These are phyloP conservation scores for Athelia psychrophila DNA, from an alignment of 1,284 basidiomycete species.

Conservation along the genomic window DNA sequence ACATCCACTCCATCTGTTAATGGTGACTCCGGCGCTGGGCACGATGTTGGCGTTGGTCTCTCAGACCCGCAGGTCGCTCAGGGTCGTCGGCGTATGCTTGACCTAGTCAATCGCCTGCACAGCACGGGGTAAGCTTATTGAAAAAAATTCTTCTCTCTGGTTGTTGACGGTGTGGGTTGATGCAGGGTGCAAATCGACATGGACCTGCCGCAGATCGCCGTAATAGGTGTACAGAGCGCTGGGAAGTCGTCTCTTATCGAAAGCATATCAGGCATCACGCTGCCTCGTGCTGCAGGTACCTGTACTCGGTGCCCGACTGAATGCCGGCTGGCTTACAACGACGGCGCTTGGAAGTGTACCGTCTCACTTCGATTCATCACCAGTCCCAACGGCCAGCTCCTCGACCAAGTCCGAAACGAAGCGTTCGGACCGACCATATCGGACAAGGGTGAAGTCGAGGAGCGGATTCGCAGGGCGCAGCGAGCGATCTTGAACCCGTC, in stretches of 20 bases:
- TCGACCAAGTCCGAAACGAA: slow-evolving; percentile 37
- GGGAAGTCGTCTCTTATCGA: slow-evolving; percentile 78
- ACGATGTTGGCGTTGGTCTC: slow-evolving; percentile 35
- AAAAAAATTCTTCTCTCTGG: not conserved
- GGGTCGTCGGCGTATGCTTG: slow-evolving; percentile 41
- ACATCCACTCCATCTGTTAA: not conserved
- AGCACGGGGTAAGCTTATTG: slow-evolving; percentile 45
- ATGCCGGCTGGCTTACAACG: slow-evolving; percentile 50
- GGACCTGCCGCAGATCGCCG: slow-evolving; percentile 67
- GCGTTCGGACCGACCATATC: slow-evolving; percentile 53
- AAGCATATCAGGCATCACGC: slow-evolving; percentile 65
- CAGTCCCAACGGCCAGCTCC: slow-evolving; percentile 39
- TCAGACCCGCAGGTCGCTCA: slow-evolving; percentile 36
- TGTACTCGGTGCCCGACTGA: slow-evolving; percentile 79
- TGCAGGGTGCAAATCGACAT: slow-evolving; percentile 60
- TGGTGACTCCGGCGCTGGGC: not conserved
- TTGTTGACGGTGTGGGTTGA: slow-evolving; percentile 1
- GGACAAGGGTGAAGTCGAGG: slow-evolving; percentile 55
- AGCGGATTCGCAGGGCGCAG: slow-evolving; percentile 67
- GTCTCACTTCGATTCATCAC: slow-evolving; percentile 55
- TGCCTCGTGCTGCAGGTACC: slow-evolving; percentile 61
- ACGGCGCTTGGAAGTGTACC: slow-evolving; percentile 53
- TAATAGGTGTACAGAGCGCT: slow-evolving; percentile 64
- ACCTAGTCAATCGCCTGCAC: slow-evolving; percentile 51
- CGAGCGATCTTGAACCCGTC: slow-evolving; percentile 67